Conservation (phyloP, 805 yeast species). For the Monosporozyma aquatica region DNA sequence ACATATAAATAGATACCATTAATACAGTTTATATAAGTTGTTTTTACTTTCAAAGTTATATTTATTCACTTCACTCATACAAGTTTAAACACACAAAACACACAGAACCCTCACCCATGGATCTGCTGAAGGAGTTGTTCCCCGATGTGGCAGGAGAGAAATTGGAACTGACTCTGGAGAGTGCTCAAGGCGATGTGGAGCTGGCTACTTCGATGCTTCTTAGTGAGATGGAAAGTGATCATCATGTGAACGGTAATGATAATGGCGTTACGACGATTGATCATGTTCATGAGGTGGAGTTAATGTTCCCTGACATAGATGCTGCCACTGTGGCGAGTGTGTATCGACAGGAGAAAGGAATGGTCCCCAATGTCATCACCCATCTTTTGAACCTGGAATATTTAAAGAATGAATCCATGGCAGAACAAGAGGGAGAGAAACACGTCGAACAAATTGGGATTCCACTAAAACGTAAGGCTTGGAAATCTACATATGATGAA, state of each 20-base stretch:
- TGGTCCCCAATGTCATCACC: background rate
- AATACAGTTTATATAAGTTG: background rate
- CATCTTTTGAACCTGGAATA: constrained; percentile 11
- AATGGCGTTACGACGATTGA: background rate
- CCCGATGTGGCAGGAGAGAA: constrained; percentile 12
- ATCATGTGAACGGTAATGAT: background rate
- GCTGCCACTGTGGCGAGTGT: constrained; percentile 24
- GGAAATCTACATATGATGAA: background rate
- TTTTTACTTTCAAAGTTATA: too few relatives aligned
- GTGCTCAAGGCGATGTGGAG: constrained; percentile 16
- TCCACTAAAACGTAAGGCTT: background rate
- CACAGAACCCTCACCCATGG: background rate
- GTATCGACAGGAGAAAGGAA: constrained; percentile 16
- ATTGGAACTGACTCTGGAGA: constrained; percentile 13
- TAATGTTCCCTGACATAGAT: constrained; percentile 40
- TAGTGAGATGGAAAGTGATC: constrained; percentile 10
- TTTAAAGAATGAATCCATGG: constrained; percentile 7
- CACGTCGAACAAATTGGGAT: constrained; percentile 8
- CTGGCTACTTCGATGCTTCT: constrained; percentile 20
- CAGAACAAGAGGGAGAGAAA: constrained; percentile 10
- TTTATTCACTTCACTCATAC: too few relatives aligned
- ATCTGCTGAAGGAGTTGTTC: constrained; percentile 15
- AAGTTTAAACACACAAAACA: background rate
- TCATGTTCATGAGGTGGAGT: constrained; percentile 21
- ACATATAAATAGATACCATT: background rate